Percentiles rank a stretch among this genome's conserved stretches.
These are phyloP conservation scores for Amaranthus palmeri DNA, from an alignment of 148 eudicot genomes.

Conservation along the genomic window DNA sequence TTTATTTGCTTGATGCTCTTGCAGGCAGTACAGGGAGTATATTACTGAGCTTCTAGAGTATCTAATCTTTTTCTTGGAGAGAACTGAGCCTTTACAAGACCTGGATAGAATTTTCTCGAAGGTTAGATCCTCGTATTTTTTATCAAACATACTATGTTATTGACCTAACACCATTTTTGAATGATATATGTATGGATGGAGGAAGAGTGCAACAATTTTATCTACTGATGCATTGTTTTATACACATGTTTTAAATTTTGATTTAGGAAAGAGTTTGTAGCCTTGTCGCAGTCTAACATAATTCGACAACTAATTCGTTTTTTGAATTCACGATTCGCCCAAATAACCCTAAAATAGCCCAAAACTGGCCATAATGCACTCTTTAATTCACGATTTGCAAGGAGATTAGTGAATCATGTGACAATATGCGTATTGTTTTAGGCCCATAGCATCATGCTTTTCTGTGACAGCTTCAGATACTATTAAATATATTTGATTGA, in stretches of 20 bases:
- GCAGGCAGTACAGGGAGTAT: conserved; percentile 83
- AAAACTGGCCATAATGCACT: too few relatives aligned
- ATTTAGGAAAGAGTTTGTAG: neutral
- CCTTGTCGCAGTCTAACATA: too few relatives aligned
- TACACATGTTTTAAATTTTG: neutral
- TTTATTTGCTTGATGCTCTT: conserved; percentile 10
- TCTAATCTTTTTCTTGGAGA: conserved; percentile 67
- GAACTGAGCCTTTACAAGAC: conserved; percentile 93
- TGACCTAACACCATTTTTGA: neutral
- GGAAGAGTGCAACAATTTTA: neutral
- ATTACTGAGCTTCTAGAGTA: conserved; percentile 70
- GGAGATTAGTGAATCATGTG: too few relatives aligned
- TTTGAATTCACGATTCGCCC: too few relatives aligned
- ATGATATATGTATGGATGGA: neutral
- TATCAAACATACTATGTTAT: neutral
- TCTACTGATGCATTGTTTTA: neutral
- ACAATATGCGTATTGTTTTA: too few relatives aligned
- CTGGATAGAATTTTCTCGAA: conserved; percentile 87
- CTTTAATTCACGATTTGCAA: too few relatives aligned
- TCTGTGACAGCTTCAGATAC: too few relatives aligned
- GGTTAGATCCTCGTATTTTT: conserved; percentile 30
- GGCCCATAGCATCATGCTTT: too few relatives aligned
- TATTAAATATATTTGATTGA: too few relatives aligned
- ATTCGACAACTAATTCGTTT: too few relatives aligned
- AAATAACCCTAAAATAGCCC: too few relatives aligned